Conservation (phyloP, 1,284 basidiomycete species). For the Cutaneotrichosporon sp. region DNA sequence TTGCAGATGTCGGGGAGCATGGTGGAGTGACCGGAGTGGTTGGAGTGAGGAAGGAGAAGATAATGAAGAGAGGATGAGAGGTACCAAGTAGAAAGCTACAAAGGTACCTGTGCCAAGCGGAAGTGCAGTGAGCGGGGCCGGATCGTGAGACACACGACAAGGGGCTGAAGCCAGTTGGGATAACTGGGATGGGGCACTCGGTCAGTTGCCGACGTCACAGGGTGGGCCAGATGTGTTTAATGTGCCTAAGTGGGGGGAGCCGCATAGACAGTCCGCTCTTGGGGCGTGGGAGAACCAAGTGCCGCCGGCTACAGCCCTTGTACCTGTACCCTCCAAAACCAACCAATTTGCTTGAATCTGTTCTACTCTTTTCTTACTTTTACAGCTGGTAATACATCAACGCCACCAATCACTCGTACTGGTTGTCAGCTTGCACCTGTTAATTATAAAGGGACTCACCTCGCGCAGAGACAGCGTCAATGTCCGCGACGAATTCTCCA, state of each 20-base stretch:
- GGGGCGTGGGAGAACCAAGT: neutral
- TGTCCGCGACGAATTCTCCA: conserved; percentile 83
- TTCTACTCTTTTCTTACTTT: neutral
- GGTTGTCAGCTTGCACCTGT: neutral
- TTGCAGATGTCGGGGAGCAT: conserved; percentile 37
- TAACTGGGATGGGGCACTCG: neutral
- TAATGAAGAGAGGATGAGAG: neutral
- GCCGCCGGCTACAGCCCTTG: neutral
- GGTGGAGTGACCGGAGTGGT: neutral
- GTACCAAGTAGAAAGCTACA: too few species aligned
- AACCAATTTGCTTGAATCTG: neutral
- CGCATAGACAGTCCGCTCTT: neutral
- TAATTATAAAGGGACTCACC: neutral
- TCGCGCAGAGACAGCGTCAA: conserved; percentile 69
- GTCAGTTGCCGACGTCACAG: neutral
- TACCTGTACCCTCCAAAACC: neutral
- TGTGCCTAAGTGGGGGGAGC: neutral
- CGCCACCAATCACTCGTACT: conserved; percentile 5
- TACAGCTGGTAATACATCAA: conserved; percentile 3
- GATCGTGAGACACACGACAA: neutral
- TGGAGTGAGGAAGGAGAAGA: neutral
- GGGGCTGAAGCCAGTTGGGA: too few species aligned
- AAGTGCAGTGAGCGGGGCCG: neutral
- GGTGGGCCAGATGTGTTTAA: neutral
- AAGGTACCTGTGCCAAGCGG: too few species aligned